Percentiles rank a stretch among this genome's conserved stretches.
phyloP scores from a whole-genome alignment of 768 basidiomycete genomes.

The Kwoniella dejecticola region DNA sequence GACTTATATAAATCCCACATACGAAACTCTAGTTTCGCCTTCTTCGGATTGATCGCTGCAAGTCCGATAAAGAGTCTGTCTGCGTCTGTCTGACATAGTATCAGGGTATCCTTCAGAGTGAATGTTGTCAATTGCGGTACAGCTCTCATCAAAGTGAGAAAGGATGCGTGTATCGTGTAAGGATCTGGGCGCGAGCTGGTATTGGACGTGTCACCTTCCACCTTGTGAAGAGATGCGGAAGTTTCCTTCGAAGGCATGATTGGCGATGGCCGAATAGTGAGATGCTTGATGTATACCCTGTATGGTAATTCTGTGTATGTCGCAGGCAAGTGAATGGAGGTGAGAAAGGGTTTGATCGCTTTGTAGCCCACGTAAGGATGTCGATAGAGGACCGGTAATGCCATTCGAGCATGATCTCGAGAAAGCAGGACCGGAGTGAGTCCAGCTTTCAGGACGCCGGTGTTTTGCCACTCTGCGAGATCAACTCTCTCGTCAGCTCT shows the following conservation, averaged over 20 bases:
- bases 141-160: constrained; percentile 18
- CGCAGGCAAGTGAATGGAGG: not conserved
- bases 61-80: constrained; percentile 27
- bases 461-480: constrained; percentile 23
- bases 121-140: constrained; percentile 31
- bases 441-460: not conserved
- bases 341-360: constrained; percentile 6
- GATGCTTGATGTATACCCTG: constrained; percentile 15
- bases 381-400: constrained; percentile 21
- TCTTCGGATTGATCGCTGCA: constrained; percentile 24
- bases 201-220: no score
- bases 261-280: constrained; percentile 27
- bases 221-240: constrained; percentile 5
- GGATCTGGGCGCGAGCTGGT: not conserved
- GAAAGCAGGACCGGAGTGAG: constrained; percentile 24
- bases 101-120: constrained; percentile 36
- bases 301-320: constrained; percentile 18
- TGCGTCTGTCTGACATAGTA: constrained; percentile 23
- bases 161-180: constrained; percentile 23
- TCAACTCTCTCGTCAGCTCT: no score
- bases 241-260: constrained; percentile 1
- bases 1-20: constrained; percentile 45
- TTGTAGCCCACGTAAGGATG: constrained; percentile 23
- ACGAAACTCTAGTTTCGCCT: constrained; percentile 39
- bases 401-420: constrained; percentile 4